phyloP scores from a whole-genome alignment of 176 grass and related monocot species.

The Lolium perenne region DNA sequence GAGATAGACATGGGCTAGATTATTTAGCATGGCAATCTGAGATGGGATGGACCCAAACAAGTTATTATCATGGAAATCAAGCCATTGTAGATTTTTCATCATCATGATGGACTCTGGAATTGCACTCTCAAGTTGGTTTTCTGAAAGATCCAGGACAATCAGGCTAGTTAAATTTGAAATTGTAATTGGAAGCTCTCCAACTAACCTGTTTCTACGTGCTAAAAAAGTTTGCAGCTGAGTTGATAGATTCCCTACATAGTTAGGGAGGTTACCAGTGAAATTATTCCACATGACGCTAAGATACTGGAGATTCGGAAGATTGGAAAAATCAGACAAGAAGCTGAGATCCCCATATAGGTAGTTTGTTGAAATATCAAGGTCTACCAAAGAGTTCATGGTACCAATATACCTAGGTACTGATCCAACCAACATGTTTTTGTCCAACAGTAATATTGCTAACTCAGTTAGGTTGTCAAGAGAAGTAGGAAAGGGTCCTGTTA shows the following conservation, averaged over 20 bases:
- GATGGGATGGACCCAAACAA: background rate
- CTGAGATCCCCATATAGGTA: background rate
- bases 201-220: background rate
- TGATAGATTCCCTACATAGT: background rate
- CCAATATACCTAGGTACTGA: background rate
- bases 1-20: background rate
- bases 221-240: background rate
- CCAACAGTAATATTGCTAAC: background rate
- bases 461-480: background rate
- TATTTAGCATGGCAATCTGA: background rate
- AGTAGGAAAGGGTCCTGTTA: background rate
- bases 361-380: background rate
- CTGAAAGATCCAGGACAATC: background rate
- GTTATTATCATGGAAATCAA: background rate
- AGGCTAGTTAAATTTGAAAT: background rate
- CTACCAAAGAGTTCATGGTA: background rate
- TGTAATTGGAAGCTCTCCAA: background rate
- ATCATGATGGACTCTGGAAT: background rate
- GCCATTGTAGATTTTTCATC: background rate
- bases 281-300: background rate
- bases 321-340: background rate
- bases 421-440: background rate
- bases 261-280: background rate
- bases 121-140: background rate
- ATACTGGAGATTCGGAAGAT: background rate